Evolutionary conservation across 176 grass and related monocot species (phyloP), one percentile per base, ranked within the genome.

Genomic region (Aegilops tauschii): DNA sequence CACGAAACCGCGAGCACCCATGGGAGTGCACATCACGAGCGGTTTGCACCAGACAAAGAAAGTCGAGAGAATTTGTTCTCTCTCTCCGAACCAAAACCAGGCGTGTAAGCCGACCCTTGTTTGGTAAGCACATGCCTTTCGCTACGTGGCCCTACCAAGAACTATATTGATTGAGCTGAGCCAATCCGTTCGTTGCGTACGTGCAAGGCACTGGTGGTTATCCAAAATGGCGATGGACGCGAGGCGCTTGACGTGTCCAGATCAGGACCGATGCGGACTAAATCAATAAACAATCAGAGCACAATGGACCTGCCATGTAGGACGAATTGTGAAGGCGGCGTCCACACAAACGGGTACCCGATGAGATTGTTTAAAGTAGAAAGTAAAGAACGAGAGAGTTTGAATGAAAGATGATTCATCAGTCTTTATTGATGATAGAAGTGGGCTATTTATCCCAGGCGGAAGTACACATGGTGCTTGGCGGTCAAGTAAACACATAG

Each of bases 81-180:
- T 73, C 25, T 6, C 69, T 71, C 18, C 10, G 25, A 32, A 18
- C 75, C 5, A 47, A 44, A 44, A 36, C 75, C 5, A 47, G 8
- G 27, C 3, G 35, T 79, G 66, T 32, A 3, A 28, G 5, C 45
- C 59, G 47, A 63, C 74, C 70, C 16, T 7, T 35, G 35, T 83
- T 78, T 1, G 80, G 80, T 85, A 69, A 45, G 83, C 71, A 28
- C 62, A 50, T 50, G 72, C 49, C 88, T 86, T 86, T 86, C 83
- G 61, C n/a, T 4, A 0, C 78, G 13, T 89, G 88, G 47, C 78
- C 77, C 50, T 86, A 64, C 63, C 8, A 11, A n/a, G 25, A 29
- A 11, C n/a, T 18, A 73, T 25, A 73, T 34, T 25, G 25, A 61
- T 61, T 12, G 54, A 69, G 49, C 29, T 3, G 73, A 50, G 50